phyloP scores from a whole-genome alignment of 2,329 filamentous ascomycete genomes.

The Clonostachys chloroleuca region DNA sequence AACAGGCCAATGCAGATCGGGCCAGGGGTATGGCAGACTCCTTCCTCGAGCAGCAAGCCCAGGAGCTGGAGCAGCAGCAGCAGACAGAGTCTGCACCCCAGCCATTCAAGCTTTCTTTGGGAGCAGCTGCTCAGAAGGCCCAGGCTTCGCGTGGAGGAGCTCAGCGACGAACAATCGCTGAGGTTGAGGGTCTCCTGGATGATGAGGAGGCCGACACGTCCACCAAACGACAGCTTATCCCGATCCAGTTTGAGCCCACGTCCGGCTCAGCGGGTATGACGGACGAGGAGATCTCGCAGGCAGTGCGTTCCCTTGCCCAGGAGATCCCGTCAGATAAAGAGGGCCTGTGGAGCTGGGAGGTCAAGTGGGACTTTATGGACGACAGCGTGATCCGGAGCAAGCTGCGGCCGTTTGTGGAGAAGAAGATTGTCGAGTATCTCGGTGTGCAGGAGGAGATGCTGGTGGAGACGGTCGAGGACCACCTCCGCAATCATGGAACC shows the following conservation, averaged over 20 bases:
- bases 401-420: constrained; percentile 90
- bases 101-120: constrained; percentile 89
- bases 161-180: constrained; percentile 76
- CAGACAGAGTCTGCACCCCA: constrained; percentile 47
- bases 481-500: constrained; percentile 69
- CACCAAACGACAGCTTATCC: constrained; percentile 71
- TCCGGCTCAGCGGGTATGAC: constrained; percentile 61
- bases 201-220: constrained; percentile 81
- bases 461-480: constrained; percentile 87
- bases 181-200: constrained; percentile 90
- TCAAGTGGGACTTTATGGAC: constrained; percentile 91
- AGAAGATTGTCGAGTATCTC: constrained; percentile 95
- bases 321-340: constrained; percentile 87
- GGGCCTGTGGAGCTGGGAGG: constrained; percentile 85
- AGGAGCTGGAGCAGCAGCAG: constrained; percentile 59
- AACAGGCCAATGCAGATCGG: constrained; percentile 69
- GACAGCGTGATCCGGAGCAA: constrained; percentile 78
- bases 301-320: constrained; percentile 74
- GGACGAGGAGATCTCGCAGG: constrained; percentile 82
- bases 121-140: constrained; percentile 75
- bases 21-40: constrained; percentile 83
- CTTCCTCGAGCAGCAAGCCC: constrained; percentile 80
- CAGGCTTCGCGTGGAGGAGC: constrained; percentile 51
- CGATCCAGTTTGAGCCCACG: constrained; percentile 75
- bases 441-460: constrained; percentile 95